Percentiles rank a stretch among this genome's conserved stretches.
Evolutionary conservation across 2,329 filamentous ascomycete genomes (phyloP).

Genomic region (Colletotrichum camelliae): DNA sequence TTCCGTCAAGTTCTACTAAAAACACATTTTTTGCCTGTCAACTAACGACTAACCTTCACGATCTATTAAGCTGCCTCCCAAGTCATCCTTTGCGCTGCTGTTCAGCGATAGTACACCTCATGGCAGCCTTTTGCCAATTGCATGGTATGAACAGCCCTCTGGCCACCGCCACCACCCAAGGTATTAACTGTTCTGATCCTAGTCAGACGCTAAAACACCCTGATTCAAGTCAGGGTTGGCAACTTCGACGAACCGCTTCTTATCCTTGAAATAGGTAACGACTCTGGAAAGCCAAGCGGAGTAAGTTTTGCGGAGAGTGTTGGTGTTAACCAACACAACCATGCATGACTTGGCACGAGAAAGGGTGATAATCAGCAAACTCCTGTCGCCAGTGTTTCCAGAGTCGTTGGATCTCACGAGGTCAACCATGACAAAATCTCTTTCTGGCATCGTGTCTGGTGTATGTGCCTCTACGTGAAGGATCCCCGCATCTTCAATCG

Average conservation of each 20-base stretch:
- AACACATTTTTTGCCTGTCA: too few relatives aligned
- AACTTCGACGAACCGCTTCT: not conserved
- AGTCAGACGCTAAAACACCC: too few relatives aligned
- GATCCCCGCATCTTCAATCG: not conserved
- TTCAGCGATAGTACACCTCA: too few relatives aligned
- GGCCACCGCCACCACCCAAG: too few relatives aligned
- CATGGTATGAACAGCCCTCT: too few relatives aligned
- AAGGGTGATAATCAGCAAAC: not conserved
- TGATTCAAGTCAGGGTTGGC: too few relatives aligned
- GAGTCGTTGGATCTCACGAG: not conserved
- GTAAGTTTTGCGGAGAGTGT: not conserved
- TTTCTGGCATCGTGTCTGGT: not conserved
- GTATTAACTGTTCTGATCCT: too few relatives aligned
- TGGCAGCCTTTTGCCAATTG: too few relatives aligned
- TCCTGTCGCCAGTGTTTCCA: not conserved
- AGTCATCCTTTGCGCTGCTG: too few relatives aligned
- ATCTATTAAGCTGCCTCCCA: too few relatives aligned
- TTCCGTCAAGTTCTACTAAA: too few relatives aligned
- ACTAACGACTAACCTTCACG: too few relatives aligned
- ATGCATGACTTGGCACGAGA: not conserved
- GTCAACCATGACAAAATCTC: not conserved
- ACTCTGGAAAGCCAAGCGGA: not conserved
- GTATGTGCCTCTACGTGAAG: not conserved
- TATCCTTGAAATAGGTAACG: not conserved
- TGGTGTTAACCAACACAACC: not conserved